Percentiles rank a stretch among this genome's conserved stretches.
These are phyloP conservation scores for Tanacetum coccineum DNA, from an alignment of 129 eudicot species.

Conservation along the genomic window DNA sequence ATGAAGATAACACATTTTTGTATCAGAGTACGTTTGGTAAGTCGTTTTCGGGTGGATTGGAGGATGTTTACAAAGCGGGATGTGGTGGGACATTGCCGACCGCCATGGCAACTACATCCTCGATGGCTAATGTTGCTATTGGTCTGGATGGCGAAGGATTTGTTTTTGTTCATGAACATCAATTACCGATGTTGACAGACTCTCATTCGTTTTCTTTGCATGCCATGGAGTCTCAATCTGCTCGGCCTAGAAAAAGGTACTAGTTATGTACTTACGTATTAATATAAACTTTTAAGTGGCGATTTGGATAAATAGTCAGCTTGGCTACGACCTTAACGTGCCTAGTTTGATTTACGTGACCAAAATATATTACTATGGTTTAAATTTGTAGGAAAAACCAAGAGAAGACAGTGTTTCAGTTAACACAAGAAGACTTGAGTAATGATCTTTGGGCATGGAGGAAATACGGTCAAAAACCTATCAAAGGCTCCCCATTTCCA, in stretches of 20 bases:
- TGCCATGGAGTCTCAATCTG: constrained; percentile 23
- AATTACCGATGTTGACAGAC: constrained; percentile 25
- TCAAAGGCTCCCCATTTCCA: constrained; percentile 79
- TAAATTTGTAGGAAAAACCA: constrained; percentile 46
- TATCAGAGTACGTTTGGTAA: constrained; percentile 7
- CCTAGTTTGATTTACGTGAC: too few relatives aligned
- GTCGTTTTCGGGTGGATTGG: constrained; percentile 37
- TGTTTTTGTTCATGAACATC: constrained; percentile 9
- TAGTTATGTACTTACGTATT: too few relatives aligned
- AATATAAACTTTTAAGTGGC: too few relatives aligned
- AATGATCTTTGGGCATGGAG: constrained; percentile 81
- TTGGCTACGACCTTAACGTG: too few relatives aligned
- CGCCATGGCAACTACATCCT: too few relatives aligned
- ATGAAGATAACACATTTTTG: constrained; percentile 11
- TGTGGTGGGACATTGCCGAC: constrained; percentile 1
- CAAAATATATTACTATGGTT: too few relatives aligned
- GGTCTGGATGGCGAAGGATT: constrained; percentile 23
- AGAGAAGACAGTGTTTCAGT: constrained; percentile 50
- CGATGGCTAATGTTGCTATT: neutral
- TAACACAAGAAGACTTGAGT: constrained; percentile 62
- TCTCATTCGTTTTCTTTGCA: constrained; percentile 33
- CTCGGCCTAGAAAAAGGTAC: constrained; percentile 45
- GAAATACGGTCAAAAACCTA: constrained; percentile 78
- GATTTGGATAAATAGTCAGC: too few relatives aligned
- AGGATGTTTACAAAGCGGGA: constrained; percentile 42